These are phyloP conservation scores for Tolypocladium endophyticum DNA, from an alignment of 2,329 filamentous ascomycete species.

Conservation along the genomic window DNA sequence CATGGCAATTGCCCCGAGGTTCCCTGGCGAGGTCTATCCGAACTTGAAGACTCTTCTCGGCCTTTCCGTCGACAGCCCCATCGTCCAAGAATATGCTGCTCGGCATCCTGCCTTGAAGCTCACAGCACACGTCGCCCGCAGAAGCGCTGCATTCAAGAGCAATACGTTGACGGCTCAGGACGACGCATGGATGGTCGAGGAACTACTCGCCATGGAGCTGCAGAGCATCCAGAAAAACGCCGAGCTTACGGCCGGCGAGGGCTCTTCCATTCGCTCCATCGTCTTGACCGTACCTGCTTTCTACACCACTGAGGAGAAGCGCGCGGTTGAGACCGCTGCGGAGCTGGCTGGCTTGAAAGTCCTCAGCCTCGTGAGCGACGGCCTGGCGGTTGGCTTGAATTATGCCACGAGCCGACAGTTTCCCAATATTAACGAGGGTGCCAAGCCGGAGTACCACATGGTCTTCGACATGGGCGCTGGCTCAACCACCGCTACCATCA, in stretches of 20 bases:
- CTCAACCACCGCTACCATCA: conserved; percentile 78
- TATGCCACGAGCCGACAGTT: conserved; percentile 90
- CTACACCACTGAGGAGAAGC: conserved; percentile 83
- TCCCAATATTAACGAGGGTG: conserved; percentile 70
- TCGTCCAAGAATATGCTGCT: conserved; percentile 58
- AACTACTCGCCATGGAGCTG: conserved; percentile 91
- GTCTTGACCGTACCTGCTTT: conserved; percentile 87
- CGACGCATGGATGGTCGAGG: conserved; percentile 71
- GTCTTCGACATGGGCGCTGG: conserved; percentile 98
- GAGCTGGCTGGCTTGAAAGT: conserved; percentile 82
- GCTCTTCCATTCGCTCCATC: conserved; percentile 62
- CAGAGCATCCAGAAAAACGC: conserved; percentile 87
- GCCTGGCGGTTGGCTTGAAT: conserved; percentile 84
- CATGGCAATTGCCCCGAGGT: conserved; percentile 73
- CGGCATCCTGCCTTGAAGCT: conserved; percentile 72
- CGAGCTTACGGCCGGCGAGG: conserved; percentile 69
- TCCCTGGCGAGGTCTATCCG: conserved; percentile 86
- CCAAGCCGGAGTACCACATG: conserved; percentile 81
- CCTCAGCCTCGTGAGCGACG: conserved; percentile 76
- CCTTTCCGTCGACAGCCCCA: conserved; percentile 47
- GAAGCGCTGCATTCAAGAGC: conserved; percentile 76
- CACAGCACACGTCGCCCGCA: conserved; percentile 46
- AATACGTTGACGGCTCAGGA: conserved; percentile 50
- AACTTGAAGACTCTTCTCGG: conserved; percentile 91
- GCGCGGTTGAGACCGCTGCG: conserved; percentile 73